Evolutionary conservation across 345 rosid genomes (phyloP), one percentile per base, ranked within the genome.

Genomic region (Camelina sativa): DNA sequence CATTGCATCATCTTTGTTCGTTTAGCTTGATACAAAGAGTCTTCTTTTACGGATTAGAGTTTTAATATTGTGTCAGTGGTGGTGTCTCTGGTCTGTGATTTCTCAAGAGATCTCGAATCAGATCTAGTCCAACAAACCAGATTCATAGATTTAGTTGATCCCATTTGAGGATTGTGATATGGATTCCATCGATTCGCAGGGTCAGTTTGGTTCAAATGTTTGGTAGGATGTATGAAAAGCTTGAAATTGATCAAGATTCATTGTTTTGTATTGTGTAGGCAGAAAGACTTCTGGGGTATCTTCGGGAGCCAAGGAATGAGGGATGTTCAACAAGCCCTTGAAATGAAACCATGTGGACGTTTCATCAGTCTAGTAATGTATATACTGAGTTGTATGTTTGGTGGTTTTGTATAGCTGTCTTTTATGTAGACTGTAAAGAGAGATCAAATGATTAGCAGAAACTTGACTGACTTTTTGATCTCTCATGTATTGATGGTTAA

Each of bases 241-340:
- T 65, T 56, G 30, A 57, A 38, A 1, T 12, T 67, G 64, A 76
- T 63, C 1, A 46, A 48, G 46, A 23, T 52, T 43, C 17, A 35
- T 62, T 1, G 20, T 28, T 67, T 56, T 78, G 1, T 11, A 22
- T 54, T 34, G 30, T 32, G 85, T 89, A 95, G 99, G 99, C 99
- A 37, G 99, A 92, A 81, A 92, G 80, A 13, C 97, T 91, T 25
- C 87, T 91, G 56, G 85, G 83, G 53, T 87, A 91, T 82, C 84
- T 91, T 62, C 73, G 96, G 75, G 96, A 85, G 74, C 87, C 89
- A 38, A 83, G 96, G 67, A 85, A 85, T 46, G 89, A 87, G 57
- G 85, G 88, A 40, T 78, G 86, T 0, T 81, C 88, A 22, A 80
- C 88, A 40, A 87, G 80, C 79, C 89, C 90, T 61, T 87, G 68